A percentile compares a stretch with the other conserved stretches of the same genome.
Conservation (phyloP, 129 eudicot species). For the Lactuca saligna region DNA sequence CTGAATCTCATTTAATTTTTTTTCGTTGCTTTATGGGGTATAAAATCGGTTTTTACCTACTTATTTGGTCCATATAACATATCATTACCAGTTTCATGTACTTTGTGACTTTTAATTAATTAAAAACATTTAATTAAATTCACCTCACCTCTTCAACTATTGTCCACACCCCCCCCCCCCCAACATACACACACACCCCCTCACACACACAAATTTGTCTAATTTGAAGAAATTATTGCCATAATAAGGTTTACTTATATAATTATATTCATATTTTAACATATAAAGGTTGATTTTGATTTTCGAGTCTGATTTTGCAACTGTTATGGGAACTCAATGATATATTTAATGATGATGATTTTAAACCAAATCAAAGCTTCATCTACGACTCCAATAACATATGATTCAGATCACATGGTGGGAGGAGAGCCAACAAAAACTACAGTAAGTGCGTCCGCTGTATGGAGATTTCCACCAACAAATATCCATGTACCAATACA, state of each 20-base stretch:
- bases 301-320: neutral
- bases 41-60: no score
- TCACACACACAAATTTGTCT: no score
- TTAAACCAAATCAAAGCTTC: constrained; percentile 76
- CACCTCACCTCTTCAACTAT: no score
- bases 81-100: no score
- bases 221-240: neutral
- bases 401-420: constrained; percentile 34
- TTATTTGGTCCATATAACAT: no score
- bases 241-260: neutral
- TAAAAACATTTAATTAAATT: no score
- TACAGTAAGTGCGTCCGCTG: constrained; percentile 50
- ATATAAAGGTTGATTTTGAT: neutral
- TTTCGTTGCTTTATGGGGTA: no score
- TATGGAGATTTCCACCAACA: constrained; percentile 63
- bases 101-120: no score
- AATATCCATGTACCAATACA: constrained; percentile 43
- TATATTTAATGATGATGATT: constrained; percentile 65
- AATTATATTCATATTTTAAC: neutral
- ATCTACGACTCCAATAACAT: constrained; percentile 37
- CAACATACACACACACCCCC: no score
- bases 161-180: no score
- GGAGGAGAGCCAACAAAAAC: constrained; percentile 35
- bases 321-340: neutral
- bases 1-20: no score